Evolutionary conservation across 2,329 filamentous ascomycete genomes (phyloP), one percentile per base, ranked within the genome.

Genomic region (Amesomyces nigricolor): DNA sequence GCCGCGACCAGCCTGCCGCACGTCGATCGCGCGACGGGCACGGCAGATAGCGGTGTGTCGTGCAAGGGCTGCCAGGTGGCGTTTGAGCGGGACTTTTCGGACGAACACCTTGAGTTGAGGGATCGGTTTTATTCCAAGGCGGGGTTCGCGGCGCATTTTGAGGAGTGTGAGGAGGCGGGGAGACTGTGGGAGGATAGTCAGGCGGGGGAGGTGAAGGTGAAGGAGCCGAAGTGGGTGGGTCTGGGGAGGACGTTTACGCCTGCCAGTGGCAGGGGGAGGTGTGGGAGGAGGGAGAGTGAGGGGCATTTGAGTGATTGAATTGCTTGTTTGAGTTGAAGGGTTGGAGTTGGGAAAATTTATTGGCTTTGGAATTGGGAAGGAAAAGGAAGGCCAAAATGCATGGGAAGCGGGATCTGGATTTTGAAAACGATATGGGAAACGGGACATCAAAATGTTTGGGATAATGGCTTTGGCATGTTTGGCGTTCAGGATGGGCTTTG

Each of bases 1-100:
- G 57, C 57, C 29, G 53, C 57, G 2, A 53, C 53, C 3, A 37
- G 26, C 48, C 47, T 59, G 51, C 57, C 57, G n/a, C 54, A n/a
- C 6, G 32, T 59, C 7, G 47, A 59, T 16, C 50, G 50, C 19
- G 26, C 13, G 19, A 30, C 30, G 37, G 54, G 57, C 43, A 43
- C 37, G 39, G 50, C 44, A 19, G 44, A 59, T 38, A 4, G 35
- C 2, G 57, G 57, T 11, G 16, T 59, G 11, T 59, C 54, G 40
- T 59, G 57, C 54, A 59, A 59, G 54, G 54, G 57, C 3, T 57
- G 54, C 47, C 53, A 56, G 50, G 8, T 59, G 7, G 54, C 53
- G 1, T 53, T 54, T 26, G 57, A 57, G 37, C 11, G 11, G 13
- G 45, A 56, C 37, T 58, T 56, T n/a, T 53, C 44, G 38, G 57